A percentile compares a stretch with the other conserved stretches of the same genome.
phyloP scores from a whole-genome alignment of 2,329 filamentous ascomycete genomes.

The Botrytis medusae region DNA sequence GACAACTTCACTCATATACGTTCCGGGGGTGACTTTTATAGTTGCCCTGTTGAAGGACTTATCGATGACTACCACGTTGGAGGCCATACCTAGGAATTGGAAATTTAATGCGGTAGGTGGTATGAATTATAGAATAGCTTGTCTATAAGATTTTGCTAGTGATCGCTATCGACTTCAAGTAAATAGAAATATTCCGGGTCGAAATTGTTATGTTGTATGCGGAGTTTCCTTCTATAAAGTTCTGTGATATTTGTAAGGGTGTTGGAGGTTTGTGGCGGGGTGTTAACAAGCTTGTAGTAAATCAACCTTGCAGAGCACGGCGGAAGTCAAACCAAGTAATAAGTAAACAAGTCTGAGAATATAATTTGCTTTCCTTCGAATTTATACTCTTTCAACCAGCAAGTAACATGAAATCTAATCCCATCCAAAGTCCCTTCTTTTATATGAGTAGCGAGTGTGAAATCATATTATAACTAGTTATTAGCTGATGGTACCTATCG shows the following conservation, averaged over 20 bases:
- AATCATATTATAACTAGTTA: not conserved
- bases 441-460: not conserved
- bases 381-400: no score
- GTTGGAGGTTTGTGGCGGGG: constrained; percentile 33
- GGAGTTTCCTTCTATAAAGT: constrained; percentile 30
- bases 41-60: constrained; percentile 73
- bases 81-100: constrained; percentile 61
- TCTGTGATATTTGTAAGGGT: constrained; percentile 34
- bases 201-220: not conserved
- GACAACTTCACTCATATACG: constrained; percentile 79
- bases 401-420: not conserved
- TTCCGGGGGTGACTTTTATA: constrained; percentile 80
- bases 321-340: not conserved
- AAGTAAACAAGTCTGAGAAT: not conserved
- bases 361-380: not conserved
- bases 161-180: not conserved
- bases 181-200: not conserved
- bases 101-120: not conserved
- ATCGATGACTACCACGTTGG: constrained; percentile 85
- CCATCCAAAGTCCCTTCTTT: not conserved
- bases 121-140: not conserved
- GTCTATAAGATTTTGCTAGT: no score
- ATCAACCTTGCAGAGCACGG: not conserved
- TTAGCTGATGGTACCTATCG: not conserved
- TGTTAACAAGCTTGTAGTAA: constrained; percentile 18